Evolutionary conservation across 805 yeast genomes (phyloP).

Genomic region (Sporopachydermia quercuum): DNA sequence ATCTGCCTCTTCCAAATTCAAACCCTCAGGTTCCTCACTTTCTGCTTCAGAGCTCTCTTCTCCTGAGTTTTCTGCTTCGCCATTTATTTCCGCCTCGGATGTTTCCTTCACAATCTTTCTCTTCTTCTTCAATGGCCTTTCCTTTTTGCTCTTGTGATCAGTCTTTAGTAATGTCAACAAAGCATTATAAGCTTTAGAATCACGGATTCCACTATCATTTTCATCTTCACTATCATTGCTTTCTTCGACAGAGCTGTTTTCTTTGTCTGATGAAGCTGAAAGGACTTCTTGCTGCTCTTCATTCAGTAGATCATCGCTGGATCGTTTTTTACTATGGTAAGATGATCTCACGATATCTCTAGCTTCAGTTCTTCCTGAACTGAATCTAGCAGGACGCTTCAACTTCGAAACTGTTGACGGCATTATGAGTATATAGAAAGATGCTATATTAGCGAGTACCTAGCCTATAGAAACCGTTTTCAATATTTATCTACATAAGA

Average conservation of each 20-base stretch:
- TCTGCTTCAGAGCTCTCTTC: conserved; percentile 6
- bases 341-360: background rate
- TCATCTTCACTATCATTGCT: conserved; percentile 11
- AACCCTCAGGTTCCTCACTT: conserved; percentile 9
- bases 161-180: conserved; percentile 43
- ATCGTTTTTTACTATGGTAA: background rate
- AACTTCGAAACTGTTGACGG: background rate
- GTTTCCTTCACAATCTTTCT: conserved; percentile 17
- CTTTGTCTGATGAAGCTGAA: too few species aligned
- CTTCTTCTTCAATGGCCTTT: conserved; percentile 13
- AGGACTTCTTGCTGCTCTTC: too few species aligned
- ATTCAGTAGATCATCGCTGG: background rate
- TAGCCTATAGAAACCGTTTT: too few species aligned
- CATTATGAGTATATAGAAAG: background rate
- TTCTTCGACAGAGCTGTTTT: too few species aligned
- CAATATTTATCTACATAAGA: too few species aligned
- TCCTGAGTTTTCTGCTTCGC: conserved; percentile 13
- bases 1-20: conserved; percentile 10
- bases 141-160: conserved; percentile 20
- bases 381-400: background rate
- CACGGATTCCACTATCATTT: conserved; percentile 13
- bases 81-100: conserved; percentile 17
- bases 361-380: background rate
- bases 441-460: too few species aligned
- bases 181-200: conserved; percentile 48